Evolutionary conservation across 768 basidiomycete genomes (phyloP).

Genomic region (Antrodiella citrinella): DNA sequence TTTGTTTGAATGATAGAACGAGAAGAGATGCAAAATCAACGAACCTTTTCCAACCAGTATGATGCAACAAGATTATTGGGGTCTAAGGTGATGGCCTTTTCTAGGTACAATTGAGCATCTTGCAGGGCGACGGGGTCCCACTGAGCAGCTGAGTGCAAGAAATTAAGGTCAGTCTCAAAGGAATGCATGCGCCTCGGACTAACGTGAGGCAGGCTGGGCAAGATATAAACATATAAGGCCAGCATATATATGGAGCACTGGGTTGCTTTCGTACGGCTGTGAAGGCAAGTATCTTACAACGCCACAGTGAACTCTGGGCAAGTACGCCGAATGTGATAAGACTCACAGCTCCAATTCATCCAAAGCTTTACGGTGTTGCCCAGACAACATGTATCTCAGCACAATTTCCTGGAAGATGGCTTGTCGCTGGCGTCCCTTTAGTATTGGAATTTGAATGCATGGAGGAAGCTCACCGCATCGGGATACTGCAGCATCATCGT

Average conservation of each 20-base stretch:
- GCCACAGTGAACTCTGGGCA: slow-evolving; percentile 5
- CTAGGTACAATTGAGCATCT: slow-evolving; percentile 57
- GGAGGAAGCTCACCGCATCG: slow-evolving; percentile 43
- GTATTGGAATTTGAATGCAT: slow-evolving; percentile 1
- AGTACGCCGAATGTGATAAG: neutral
- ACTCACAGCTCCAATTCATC: slow-evolving; percentile 82
- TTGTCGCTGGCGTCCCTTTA: slow-evolving; percentile 45
- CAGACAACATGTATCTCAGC: slow-evolving; percentile 52
- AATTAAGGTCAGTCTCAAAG: too few relatives aligned
- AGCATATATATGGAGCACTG: slow-evolving; percentile 74
- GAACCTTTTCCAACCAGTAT: slow-evolving; percentile 48
- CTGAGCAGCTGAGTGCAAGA: too few relatives aligned
- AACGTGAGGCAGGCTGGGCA: slow-evolving; percentile 32
- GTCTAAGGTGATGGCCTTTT: slow-evolving; percentile 54
- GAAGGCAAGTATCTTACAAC: slow-evolving; percentile 72
- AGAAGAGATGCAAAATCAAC: neutral
- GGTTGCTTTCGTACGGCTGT: slow-evolving; percentile 80
- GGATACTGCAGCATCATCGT: slow-evolving; percentile 64
- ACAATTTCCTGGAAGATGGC: slow-evolving; percentile 68
- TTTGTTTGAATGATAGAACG: too few relatives aligned
- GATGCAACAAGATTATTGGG: slow-evolving; percentile 45
- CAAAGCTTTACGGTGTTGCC: slow-evolving; percentile 59
- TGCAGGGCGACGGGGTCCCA: slow-evolving; percentile 32
- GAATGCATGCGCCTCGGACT: neutral
- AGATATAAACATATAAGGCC: slow-evolving; percentile 64